Base-by-base conservation (phyloP, 306 rosid species). In the Morella rubra region DNA sequence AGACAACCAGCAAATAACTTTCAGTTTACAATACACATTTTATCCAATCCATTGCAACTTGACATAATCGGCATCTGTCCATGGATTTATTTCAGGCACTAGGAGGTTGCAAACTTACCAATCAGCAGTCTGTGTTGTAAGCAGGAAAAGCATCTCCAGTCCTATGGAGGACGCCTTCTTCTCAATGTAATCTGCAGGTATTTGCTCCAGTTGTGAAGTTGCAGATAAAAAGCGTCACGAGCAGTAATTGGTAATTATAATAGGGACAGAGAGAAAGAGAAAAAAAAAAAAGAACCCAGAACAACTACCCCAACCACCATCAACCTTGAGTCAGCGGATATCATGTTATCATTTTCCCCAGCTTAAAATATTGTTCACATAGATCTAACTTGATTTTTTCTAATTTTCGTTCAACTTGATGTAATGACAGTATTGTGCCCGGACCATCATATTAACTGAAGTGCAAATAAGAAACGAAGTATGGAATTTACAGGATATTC, bases 41-140 rank as follows among this genome's bases (percentile, higher is more conserved):
- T 71, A 27, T 72, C 13, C 2, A 52, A 40, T 20, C 22, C 76
- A 40, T 16, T 40, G 40, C 44, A 65, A 52, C 10, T 5, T 2
- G 8, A 41, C 7, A 45, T 6, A 58, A 14, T 47, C 8, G 40
- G 46, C 70, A 18, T 32, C 18, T 13, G 24, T 11, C 40, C 9
- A 15, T 16, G 44, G 32, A 61, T 69, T 55, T 18, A 41, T 84
- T 49, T 49, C 52, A 11, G 3, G 16, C 52, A 11, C 14, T 58
- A 58, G 16, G 65, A 4, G 65, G 65, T 22, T 58, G 65, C 65
- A 58, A 58, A 85, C 78, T 67, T 79, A 96, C 99, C 98, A 96
- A 86, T 96, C 98, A 51, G 98, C 98, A 47, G 98, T 89, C 0
- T 97, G 89, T 3, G 98, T 96, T 24, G 99, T 96, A 12, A 96